Conservation (phyloP, 208 protist genomes). For the Crithidia mellificae region DNA sequence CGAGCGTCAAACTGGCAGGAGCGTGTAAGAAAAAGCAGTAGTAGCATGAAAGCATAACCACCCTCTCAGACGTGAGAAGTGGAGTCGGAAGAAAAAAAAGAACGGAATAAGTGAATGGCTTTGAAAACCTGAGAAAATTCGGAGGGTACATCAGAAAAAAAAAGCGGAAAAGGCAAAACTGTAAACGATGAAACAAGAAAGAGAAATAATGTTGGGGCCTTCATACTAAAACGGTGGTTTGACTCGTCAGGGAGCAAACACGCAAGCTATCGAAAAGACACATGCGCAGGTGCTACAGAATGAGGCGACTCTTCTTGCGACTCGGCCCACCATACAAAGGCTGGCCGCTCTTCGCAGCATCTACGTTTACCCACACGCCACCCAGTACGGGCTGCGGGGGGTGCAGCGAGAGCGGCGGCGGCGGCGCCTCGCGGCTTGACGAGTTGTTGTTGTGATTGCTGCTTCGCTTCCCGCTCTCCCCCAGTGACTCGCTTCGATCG, state of each 20-base stretch:
- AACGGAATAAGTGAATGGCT: neutral
- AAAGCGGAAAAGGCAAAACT: constrained; percentile 14
- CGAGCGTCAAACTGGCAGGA: neutral
- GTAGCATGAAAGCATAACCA: neutral
- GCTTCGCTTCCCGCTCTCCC: neutral
- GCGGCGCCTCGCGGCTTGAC: neutral
- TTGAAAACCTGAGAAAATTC: no score
- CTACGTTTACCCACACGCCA: constrained; percentile 19
- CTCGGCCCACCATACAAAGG: constrained; percentile 3
- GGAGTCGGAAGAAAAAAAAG: neutral
- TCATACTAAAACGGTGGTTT: no score
- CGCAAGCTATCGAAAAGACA: neutral
- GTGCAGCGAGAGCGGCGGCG: neutral
- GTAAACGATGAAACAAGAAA: constrained; percentile 7
- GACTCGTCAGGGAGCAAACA: no score
- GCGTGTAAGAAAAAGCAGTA: neutral
- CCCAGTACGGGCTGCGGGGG: constrained; percentile 26
- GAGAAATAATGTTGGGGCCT: neutral
- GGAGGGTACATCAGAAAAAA: constrained; percentile 12
- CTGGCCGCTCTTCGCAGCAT: neutral
- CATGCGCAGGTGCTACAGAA: constrained; percentile 13
- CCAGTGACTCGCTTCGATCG: neutral
- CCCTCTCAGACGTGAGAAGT: neutral
- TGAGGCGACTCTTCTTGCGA: constrained; percentile 39
- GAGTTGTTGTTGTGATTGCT: neutral